These are phyloP conservation scores for Telfairia occidentalis DNA, from an alignment of 331 rosid genomes.

Conservation along the genomic window DNA sequence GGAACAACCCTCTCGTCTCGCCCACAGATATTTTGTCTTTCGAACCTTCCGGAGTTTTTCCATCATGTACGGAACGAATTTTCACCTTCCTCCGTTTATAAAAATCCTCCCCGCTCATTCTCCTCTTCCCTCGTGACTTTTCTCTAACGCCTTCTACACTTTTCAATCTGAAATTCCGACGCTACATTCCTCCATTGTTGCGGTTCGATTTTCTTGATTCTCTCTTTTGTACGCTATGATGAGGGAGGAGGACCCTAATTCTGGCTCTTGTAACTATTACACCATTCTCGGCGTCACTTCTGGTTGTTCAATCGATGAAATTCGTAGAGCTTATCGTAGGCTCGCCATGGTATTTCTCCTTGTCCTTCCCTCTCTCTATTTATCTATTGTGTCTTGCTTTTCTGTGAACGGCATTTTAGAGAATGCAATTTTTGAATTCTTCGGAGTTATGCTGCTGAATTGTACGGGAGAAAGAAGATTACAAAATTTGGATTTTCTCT, in stretches of 20 bases:
- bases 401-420: neutral
- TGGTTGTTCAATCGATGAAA: slow-evolving; percentile 43
- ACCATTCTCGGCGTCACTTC: slow-evolving; percentile 51
- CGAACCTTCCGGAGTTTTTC: neutral
- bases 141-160: neutral
- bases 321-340: slow-evolving; percentile 65
- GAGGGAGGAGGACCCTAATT: slow-evolving; percentile 27
- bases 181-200: neutral
- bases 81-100: neutral
- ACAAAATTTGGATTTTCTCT: neutral
- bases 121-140: neutral
- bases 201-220: neutral
- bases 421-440: neutral
- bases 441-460: neutral
- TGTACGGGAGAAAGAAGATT: neutral
- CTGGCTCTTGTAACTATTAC: slow-evolving; percentile 39
- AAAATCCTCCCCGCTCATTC: too few species aligned
- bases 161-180: neutral
- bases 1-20: neutral
- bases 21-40: neutral
- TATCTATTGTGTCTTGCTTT: neutral
- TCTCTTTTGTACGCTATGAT: neutral
- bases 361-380: neutral
- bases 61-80: too few species aligned
- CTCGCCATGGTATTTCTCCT: slow-evolving; percentile 50